Percentiles rank a stretch among this genome's conserved stretches.
phyloP scores from a whole-genome alignment of 805 yeast genomes.

The Wickerhamomyces bovis region DNA sequence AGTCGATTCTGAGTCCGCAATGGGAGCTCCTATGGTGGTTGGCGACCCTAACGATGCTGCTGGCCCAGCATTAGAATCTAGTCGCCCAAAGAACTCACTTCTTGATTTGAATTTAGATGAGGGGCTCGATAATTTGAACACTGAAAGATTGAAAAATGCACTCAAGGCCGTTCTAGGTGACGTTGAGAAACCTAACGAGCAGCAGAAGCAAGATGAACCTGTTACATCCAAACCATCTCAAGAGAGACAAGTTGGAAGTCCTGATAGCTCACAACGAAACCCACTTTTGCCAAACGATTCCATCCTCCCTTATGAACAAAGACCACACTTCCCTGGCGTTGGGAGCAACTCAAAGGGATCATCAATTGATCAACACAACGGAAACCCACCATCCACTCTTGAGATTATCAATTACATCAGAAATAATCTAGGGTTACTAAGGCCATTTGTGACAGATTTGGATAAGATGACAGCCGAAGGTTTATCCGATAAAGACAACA shows the following conservation, averaged over 20 bases:
- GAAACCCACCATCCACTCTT: neutral
- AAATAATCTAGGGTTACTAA: neutral
- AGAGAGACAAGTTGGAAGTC: neutral
- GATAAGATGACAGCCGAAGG: slow-evolving; percentile 3
- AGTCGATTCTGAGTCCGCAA: no score
- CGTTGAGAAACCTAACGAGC: neutral
- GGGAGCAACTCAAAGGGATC: neutral
- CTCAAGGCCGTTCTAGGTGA: neutral
- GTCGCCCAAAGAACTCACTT: neutral
- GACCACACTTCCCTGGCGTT: neutral
- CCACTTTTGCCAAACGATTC: no score
- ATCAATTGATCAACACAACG: neutral
- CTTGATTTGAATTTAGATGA: neutral
- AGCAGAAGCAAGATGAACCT: neutral
- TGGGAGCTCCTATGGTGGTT: no score
- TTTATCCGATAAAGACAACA: slow-evolving; percentile 3
- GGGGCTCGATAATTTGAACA: slow-evolving; percentile 4
- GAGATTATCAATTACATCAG: neutral
- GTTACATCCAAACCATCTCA: neutral
- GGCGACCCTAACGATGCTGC: neutral
- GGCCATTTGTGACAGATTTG: neutral
- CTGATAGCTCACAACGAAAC: no score
- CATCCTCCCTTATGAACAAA: neutral
- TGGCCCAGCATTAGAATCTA: neutral
- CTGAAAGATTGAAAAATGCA: slow-evolving; percentile 4